Evolutionary conservation across 805 yeast genomes (phyloP).

Genomic region (Saccharomycopsis sp.): DNA sequence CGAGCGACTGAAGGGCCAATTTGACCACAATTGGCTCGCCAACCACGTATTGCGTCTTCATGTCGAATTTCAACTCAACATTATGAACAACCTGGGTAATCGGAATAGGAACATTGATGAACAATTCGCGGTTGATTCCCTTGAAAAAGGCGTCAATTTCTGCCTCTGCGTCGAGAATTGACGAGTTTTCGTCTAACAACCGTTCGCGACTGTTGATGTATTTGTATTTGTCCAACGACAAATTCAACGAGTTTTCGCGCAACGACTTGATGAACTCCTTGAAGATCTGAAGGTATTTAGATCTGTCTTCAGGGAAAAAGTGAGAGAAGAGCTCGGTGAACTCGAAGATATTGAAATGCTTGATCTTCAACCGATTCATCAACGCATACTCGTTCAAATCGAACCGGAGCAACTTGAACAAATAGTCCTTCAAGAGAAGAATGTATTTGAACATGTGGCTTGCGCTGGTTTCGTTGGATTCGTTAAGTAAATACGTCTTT

Average conservation of each 20-base stretch:
- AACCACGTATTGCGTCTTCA: conserved; percentile 41
- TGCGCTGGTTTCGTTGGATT: conserved; percentile 10
- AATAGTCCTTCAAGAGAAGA: conserved; percentile 25
- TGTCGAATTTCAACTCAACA: conserved; percentile 37
- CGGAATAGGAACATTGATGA: conserved; percentile 59
- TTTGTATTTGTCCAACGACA: conserved; percentile 5
- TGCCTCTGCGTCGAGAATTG: neutral
- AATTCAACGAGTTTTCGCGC: conserved; percentile 4
- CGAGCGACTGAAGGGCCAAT: conserved; percentile 38
- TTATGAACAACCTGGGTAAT: conserved; percentile 52
- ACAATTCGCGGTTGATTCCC: conserved; percentile 26
- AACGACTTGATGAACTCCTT: conserved; percentile 14
- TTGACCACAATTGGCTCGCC: conserved; percentile 55
- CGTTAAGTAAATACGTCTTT: conserved; percentile 16
- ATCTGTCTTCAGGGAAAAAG: conserved; percentile 17
- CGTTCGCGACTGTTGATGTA: conserved; percentile 9
- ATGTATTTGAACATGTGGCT: conserved; percentile 23
- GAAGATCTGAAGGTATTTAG: conserved; percentile 15
- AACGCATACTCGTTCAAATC: conserved; percentile 32
- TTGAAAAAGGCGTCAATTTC: conserved; percentile 17
- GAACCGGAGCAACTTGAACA: conserved; percentile 25
- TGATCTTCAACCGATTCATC: conserved; percentile 23
- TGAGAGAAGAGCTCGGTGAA: conserved; percentile 16
- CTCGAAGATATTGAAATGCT: conserved; percentile 16
- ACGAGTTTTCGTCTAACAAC: neutral